Conservation (phyloP, 2,329 filamentous ascomycete species). For the Colletotrichum tropicale region DNA sequence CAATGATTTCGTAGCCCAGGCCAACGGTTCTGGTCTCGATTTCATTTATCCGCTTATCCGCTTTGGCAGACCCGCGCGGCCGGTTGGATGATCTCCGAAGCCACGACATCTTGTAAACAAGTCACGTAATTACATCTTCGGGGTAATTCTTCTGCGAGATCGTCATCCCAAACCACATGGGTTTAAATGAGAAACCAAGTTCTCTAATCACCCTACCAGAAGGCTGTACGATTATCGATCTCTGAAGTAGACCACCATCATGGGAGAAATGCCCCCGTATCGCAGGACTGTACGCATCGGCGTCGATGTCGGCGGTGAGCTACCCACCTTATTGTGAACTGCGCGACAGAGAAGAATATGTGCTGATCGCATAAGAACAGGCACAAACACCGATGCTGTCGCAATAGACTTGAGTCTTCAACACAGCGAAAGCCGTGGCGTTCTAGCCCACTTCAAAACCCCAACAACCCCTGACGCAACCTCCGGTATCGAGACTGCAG, state of each 20-base stretch:
- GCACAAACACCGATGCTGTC: constrained; percentile 60
- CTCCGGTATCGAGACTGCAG: constrained; percentile 48
- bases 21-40: accelerated
- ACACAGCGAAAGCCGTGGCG: constrained; percentile 39
- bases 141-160: neutral
- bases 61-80: neutral
- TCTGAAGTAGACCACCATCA: neutral
- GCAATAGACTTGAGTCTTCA: constrained; percentile 45
- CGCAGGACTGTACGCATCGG: constrained; percentile 38
- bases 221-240: neutral
- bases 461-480: constrained; percentile 53
- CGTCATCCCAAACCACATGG: neutral
- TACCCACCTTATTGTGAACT: accelerated
- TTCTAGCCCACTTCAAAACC: constrained; percentile 54
- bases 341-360: accelerated
- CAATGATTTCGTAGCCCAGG: neutral
- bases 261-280: constrained; percentile 6
- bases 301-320: constrained; percentile 46
- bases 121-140: neutral
- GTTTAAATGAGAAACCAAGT: neutral
- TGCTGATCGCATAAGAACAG: neutral
- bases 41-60: constrained; percentile 1
- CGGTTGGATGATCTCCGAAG: neutral
- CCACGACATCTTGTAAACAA: neutral
- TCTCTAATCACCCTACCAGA: neutral